Base-by-base conservation (phyloP, 2,329 filamentous ascomycete genomes). In the Hawksworthiomyces lignivorus region DNA sequence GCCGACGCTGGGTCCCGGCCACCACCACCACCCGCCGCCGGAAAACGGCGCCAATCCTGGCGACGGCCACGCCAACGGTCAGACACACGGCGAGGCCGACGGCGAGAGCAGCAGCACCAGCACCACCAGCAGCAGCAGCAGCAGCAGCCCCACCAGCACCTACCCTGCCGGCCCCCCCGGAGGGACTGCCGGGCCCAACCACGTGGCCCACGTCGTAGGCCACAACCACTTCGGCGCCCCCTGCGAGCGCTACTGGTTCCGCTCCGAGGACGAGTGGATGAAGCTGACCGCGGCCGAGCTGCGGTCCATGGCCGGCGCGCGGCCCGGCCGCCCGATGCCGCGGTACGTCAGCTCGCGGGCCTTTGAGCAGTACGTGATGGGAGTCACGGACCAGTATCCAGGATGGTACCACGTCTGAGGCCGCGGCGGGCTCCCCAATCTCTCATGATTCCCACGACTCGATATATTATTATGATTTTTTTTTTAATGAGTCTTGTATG, bases 191-290 rank as follows among this genome's bases (percentile, higher is more conserved):
- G n/a, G n/a, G n/a, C n/a, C n/a, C n/a, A n/a, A n/a, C n/a, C n/a
- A n/a, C n/a, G n/a, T n/a, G n/a, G n/a, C n/a, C n/a, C n/a, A n/a
- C n/a, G n/a, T n/a, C n/a, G n/a, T n/a, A n/a, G n/a, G n/a, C n/a
- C n/a, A n/a, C n/a, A n/a, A n/a, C n/a, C n/a, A n/a, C n/a, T n/a
- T 36, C 29, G 34, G 24, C 27, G 8, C 40, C 22, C 45, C 41
- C 8, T 43, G 62, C 47, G 65, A 69, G 50, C 52, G 56, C 12
- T 68, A 66, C 53, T 58, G 60, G 46, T 69, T 70, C 48, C 60
- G 61, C 36, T 63, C 63, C 24, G 60, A 66, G 49, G 65, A 68
- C 41, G 50, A 62, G 14, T 68, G 65, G 65, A 54, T 20, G 11
- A 36, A 41, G 5, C 49, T 61, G 7, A 39, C 8, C 24, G 24